Base-by-base conservation (phyloP, 768 basidiomycete genomes). In the Suillus bovinus region DNA sequence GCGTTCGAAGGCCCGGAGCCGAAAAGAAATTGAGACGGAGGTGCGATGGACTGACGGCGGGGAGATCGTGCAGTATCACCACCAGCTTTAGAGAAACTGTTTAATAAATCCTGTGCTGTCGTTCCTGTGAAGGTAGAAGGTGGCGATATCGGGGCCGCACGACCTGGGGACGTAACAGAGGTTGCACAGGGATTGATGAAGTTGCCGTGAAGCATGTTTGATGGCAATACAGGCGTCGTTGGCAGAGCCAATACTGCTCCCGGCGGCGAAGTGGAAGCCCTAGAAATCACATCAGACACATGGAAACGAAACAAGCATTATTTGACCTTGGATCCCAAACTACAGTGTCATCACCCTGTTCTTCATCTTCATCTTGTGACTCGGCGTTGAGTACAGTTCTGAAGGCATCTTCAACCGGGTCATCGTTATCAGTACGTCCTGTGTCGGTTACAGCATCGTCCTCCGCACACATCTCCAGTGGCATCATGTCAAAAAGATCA, bases 381-480 rank as follows among this genome's bases (percentile, higher is more conserved):
- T 80, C 76, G 42, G 71, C 77, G 42, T 76, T 76, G 10, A 82
- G 68, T 33, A 76, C 82, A 69, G 83, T 75, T 31, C 82, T 76
- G 69, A 92, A 88, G 5, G 85, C 90, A 13, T 87, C 84, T 13
- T 81, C 83, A 38, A 97, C 83, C 0, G 90, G 86, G 68, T 96
- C 96, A 64, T 94, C 92, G 11, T 75, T 74, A 52, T 94, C 93
- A 2, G 90, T 91, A 46, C 82, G 84, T 11, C 86, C 89, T 31
- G 87, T 87, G 54, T 84, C 80, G 22, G 89, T 92, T 49, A 84
- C 85, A 66, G 83, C 83, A 56, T 84, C 82, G 20, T 90, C 91
- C 24, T 88, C 86, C 9, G 64, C 61, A 33, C 75, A 75, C 31
- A 65, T 59, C 22, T 65, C 60, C 17, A 58, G 36, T 5, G 62